These are phyloP conservation scores for Proliferodiscus dingleyae DNA, from an alignment of 2,329 filamentous ascomycete genomes.

Conservation along the genomic window DNA sequence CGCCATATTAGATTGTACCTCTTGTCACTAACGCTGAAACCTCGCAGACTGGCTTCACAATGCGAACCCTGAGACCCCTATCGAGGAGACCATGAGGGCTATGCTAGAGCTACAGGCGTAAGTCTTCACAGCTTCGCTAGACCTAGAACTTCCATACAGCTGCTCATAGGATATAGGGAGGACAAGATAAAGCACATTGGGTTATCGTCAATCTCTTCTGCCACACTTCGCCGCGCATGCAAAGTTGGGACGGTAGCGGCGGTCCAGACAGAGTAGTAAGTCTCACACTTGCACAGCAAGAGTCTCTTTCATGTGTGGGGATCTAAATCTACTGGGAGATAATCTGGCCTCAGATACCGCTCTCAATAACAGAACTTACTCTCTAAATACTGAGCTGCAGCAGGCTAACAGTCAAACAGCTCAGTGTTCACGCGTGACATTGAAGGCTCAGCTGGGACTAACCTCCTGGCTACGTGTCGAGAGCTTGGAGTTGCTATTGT, in stretches of 20 bases:
- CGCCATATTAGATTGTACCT: too few relatives aligned
- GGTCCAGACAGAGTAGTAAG: slow-evolving; percentile 53
- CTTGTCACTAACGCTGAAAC: background rate
- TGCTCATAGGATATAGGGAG: slow-evolving; percentile 30
- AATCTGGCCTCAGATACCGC: too few relatives aligned
- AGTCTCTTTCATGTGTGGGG: too few relatives aligned
- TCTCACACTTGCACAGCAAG: too few relatives aligned
- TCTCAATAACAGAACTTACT: too few relatives aligned
- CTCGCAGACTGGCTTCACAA: slow-evolving; percentile 35
- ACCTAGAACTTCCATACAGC: background rate
- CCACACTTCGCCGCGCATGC: slow-evolving; percentile 46
- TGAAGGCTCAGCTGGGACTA: slow-evolving; percentile 41
- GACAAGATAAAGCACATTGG: slow-evolving; percentile 55
- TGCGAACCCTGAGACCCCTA: slow-evolving; percentile 32
- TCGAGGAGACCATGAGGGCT: slow-evolving; percentile 39
- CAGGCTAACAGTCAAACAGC: too few relatives aligned
- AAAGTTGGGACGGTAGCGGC: slow-evolving; percentile 46
- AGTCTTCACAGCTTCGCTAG: background rate
- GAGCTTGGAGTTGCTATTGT: slow-evolving; percentile 55
- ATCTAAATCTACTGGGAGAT: too few relatives aligned
- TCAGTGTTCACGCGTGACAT: slow-evolving; percentile 54
- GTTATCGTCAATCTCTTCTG: slow-evolving; percentile 45
- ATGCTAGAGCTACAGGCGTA: slow-evolving; percentile 35
- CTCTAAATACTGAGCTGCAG: too few relatives aligned
- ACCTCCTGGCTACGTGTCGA: slow-evolving; percentile 49